Percentiles rank a stretch among this genome's conserved stretches.
phyloP scores from a whole-genome alignment of 176 grass and related monocot species.

The Hordeum vulgare region MorexV3_pseudomolecules_assembly NC_058520.1:9069426-9069925 shows the following conservation, averaged over 20 bases:
- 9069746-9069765: background rate
- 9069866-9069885: background rate
- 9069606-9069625: background rate
- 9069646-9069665: background rate
- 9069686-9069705: background rate
- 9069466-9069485: background rate
- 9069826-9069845: background rate
- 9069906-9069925: background rate
- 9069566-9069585: background rate
- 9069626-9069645: background rate
- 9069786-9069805: background rate
- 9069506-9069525: background rate
- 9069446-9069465: background rate
- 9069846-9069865: background rate
- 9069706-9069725: background rate
- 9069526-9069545: background rate
- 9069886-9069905: background rate
- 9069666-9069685: background rate
- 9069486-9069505: background rate
- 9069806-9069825: slow-evolving; percentile 9
- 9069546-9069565: background rate
- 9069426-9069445: background rate
- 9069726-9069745: background rate
- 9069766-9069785: background rate
- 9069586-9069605: background rate